Evolutionary conservation across 2,329 filamentous ascomycete genomes (phyloP).

Genomic region (Achaetomium macrosporum): DNA sequence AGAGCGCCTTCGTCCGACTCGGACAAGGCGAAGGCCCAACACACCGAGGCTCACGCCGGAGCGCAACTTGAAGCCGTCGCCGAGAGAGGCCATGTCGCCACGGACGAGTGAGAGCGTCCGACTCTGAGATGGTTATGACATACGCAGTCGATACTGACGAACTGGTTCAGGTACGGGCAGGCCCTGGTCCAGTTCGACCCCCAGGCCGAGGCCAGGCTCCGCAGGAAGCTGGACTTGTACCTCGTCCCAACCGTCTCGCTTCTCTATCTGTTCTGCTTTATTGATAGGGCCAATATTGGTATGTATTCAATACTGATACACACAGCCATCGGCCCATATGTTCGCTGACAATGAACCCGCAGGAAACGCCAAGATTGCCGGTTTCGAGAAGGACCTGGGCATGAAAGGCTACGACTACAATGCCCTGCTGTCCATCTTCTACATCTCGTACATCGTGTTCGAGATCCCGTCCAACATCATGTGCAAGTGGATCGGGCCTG

Average conservation of each 20-base stretch:
- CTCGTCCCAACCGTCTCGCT: conserved; percentile 58
- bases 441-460: conserved; percentile 57
- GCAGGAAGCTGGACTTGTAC: conserved; percentile 56
- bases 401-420: conserved; percentile 56
- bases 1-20: conserved; percentile 13
- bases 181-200: conserved; percentile 49
- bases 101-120: conserved; percentile 36
- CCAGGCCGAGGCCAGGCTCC: conserved; percentile 49
- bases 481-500: conserved; percentile 58
- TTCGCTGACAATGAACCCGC: background rate
- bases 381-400: conserved; percentile 48
- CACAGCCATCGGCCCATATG: background rate
- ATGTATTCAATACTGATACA: conserved; percentile 14
- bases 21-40: conserved; percentile 5
- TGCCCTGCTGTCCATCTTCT: conserved; percentile 53
- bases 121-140: too few species aligned
- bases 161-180: conserved; percentile 38
- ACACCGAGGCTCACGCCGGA: conserved; percentile 18
- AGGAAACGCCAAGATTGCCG: conserved; percentile 54
- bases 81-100: conserved; percentile 40
- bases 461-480: conserved; percentile 55
- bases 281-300: conserved; percentile 65
- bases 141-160: background rate
- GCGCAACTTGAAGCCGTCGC: conserved; percentile 23
- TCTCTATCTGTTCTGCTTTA: conserved; percentile 65